These are phyloP conservation scores for Epichloe sibirici DNA, from an alignment of 2,329 filamentous ascomycete species.

Conservation along the genomic window DNA sequence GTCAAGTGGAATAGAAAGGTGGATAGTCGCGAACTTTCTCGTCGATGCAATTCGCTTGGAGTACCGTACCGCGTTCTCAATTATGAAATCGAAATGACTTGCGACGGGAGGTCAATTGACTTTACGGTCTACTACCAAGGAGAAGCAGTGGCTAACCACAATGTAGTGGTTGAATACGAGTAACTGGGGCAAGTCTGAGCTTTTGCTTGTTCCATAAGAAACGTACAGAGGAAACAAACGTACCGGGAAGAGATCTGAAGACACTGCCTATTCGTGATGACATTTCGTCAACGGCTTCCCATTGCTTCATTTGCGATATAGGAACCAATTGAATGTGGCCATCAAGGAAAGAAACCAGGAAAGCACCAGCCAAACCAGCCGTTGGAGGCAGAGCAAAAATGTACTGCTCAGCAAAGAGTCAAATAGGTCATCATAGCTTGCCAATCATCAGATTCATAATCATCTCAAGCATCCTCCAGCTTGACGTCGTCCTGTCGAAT, in stretches of 20 bases:
- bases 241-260: not conserved
- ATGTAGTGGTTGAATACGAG: not conserved
- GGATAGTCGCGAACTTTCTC: not conserved
- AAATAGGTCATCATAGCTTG: conserved; percentile 1
- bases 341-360: not conserved
- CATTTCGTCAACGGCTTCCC: not conserved
- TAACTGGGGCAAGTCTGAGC: not conserved
- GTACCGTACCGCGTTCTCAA: not conserved
- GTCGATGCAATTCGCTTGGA: not conserved
- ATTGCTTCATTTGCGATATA: not conserved
- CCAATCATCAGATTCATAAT: not conserved
- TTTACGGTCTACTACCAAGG: conserved; percentile 1
- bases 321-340: not conserved
- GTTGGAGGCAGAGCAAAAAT: not conserved
- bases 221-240: not conserved
- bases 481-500: conserved; percentile 5
- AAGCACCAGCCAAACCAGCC: not conserved
- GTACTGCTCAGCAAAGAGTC: not conserved
- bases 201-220: too few species aligned
- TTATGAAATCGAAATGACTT: conserved; percentile 1
- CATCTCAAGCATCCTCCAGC: conserved; percentile 4
- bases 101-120: not conserved
- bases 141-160: not conserved
- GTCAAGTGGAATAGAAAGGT: not conserved
- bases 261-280: not conserved